These are phyloP conservation scores for Leccinum rimulosum DNA, from an alignment of 768 basidiomycete genomes.

Conservation along the genomic window DNA sequence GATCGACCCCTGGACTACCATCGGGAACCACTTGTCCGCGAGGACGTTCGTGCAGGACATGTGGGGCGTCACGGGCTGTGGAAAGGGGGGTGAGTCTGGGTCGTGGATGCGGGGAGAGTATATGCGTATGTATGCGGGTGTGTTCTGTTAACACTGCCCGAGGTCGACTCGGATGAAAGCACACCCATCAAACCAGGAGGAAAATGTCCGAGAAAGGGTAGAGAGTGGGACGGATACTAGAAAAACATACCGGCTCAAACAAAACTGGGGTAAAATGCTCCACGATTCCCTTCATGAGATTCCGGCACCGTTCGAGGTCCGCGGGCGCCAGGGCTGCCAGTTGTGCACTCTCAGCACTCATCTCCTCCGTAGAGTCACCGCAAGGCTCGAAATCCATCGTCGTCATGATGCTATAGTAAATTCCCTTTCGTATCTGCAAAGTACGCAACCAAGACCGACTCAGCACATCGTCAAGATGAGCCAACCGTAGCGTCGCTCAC, in stretches of 20 bases:
- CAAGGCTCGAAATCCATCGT: constrained; percentile 53
- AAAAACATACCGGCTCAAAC: constrained; percentile 53
- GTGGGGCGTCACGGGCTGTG: constrained; percentile 54
- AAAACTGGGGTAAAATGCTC: constrained; percentile 68
- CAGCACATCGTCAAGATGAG: not conserved
- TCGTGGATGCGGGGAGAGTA: not conserved
- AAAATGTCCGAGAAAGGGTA: not conserved
- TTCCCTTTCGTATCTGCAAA: constrained; percentile 54
- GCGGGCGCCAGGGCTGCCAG: constrained; percentile 28
- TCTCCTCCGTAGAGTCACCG: constrained; percentile 15
- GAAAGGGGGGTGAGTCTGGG: not conserved
- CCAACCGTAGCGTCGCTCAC: constrained; percentile 38
- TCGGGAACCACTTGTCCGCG: constrained; percentile 68
- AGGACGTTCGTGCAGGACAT: constrained; percentile 73
- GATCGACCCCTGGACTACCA: constrained; percentile 68
- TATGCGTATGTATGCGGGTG: not conserved
- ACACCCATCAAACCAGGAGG: not conserved
- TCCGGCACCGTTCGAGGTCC: constrained; percentile 40
- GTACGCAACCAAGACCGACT: not conserved
- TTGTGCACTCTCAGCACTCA: not conserved
- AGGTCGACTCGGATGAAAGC: no score
- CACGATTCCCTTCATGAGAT: constrained; percentile 55
- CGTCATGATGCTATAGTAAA: constrained; percentile 64
- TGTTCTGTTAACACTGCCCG: not conserved
- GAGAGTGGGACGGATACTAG: not conserved